Conservation (phyloP, 2,329 filamentous ascomycete genomes). For the Pseudogymnoascus pannorum region DNA sequence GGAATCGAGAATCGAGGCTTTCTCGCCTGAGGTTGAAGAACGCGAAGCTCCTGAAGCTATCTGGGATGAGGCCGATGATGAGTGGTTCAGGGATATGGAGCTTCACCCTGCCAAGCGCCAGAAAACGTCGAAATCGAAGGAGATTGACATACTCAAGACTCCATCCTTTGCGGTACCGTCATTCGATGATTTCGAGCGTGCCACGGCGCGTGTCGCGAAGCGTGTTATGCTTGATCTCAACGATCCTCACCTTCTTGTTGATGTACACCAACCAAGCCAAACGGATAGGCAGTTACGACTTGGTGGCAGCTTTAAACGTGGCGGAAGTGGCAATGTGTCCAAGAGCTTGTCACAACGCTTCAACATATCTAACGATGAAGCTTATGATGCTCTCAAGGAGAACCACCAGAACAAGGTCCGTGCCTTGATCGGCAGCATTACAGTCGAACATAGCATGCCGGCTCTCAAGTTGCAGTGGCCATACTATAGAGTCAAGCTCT, state of each 20-base stretch:
- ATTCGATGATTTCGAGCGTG: conserved; percentile 73
- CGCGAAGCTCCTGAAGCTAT: conserved; percentile 23
- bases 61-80: conserved; percentile 43
- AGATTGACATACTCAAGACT: conserved; percentile 51
- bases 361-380: conserved; percentile 93
- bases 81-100: conserved; percentile 56
- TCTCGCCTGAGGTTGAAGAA: conserved; percentile 19
- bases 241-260: conserved; percentile 78
- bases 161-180: conserved; percentile 57
- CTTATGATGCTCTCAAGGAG: conserved; percentile 91
- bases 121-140: conserved; percentile 41
- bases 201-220: conserved; percentile 66
- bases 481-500: conserved; percentile 85
- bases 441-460: conserved; percentile 91
- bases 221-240: conserved; percentile 78
- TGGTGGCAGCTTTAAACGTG: conserved; percentile 52
- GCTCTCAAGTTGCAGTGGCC: conserved; percentile 89
- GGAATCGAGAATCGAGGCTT: conserved; percentile 50
- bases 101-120: conserved; percentile 55
- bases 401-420: conserved; percentile 95
- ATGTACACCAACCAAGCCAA: conserved; percentile 61
- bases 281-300: conserved; percentile 47
- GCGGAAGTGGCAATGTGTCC: conserved; percentile 61
- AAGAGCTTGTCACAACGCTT: conserved; percentile 74
- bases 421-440: conserved; percentile 81